A percentile compares a stretch with the other conserved stretches of the same genome.
These are phyloP conservation scores for Apophysomyces trapeziformis DNA, from an alignment of 371 early-diverging fungal species.

Conservation along the genomic window DNA sequence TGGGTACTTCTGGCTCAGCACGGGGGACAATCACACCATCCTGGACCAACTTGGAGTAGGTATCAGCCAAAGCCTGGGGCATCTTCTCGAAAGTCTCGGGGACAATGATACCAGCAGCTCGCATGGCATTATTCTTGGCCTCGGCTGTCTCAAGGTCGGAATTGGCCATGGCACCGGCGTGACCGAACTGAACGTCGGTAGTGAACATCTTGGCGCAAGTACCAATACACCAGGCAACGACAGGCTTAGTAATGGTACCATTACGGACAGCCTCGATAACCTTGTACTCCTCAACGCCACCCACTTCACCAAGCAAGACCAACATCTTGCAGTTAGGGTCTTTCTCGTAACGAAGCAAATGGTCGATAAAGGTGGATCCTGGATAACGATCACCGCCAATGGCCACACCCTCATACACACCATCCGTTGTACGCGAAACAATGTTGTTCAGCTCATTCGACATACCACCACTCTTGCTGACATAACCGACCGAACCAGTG, in stretches of 20 bases:
- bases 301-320: conserved; percentile 96
- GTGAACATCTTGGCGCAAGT: conserved; percentile 98
- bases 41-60: conserved; percentile 80
- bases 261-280: conserved; percentile 91
- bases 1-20: conserved; percentile 94
- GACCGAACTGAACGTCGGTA: conserved; percentile 97
- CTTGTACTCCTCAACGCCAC: conserved; percentile 97
- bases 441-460: conserved; percentile 99
- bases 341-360: conserved; percentile 90
- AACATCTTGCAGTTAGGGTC: conserved; percentile 95
- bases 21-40: conserved; percentile 71
- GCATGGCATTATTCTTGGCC: conserved; percentile 93
- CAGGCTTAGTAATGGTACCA: conserved; percentile 93
- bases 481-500: conserved; percentile 95
- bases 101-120: conserved; percentile 88
- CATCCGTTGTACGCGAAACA: conserved; percentile 92
- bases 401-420: conserved; percentile 98
- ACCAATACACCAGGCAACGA: conserved; percentile 99
- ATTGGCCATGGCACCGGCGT: conserved; percentile 97
- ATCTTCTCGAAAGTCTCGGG: conserved; percentile 96
- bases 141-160: conserved; percentile 95
- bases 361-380: conserved; percentile 98
- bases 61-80: conserved; percentile 79
- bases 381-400: conserved; percentile 99
- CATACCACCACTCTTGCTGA: conserved; percentile 99